These are phyloP conservation scores for Vigna trinervia DNA, from an alignment of 306 rosid species.

Conservation along the genomic window DNA sequence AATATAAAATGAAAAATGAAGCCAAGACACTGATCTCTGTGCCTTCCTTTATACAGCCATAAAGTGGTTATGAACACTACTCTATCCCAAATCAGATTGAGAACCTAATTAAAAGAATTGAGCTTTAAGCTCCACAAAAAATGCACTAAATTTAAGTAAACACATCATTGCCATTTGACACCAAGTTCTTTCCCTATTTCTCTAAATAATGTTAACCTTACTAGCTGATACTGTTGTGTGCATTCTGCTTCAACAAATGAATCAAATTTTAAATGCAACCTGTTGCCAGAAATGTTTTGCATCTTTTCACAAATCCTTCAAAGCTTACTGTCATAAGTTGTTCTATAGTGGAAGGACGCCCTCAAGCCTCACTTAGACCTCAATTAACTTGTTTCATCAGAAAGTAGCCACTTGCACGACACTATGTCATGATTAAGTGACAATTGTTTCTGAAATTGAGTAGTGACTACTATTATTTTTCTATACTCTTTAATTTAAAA, in stretches of 20 bases:
- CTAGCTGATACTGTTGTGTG: neutral
- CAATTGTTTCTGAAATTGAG: slow-evolving; percentile 13
- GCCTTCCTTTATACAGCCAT: neutral
- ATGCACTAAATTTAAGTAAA: neutral
- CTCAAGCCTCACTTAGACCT: neutral
- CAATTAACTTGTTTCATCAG: neutral
- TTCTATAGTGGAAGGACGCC: neutral
- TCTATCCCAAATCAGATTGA: neutral
- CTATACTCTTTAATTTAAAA: slow-evolving; percentile 5
- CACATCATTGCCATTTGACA: neutral
- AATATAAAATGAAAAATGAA: neutral
- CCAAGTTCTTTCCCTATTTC: neutral
- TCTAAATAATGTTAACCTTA: neutral
- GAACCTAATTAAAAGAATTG: neutral
- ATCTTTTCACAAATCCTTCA: neutral
- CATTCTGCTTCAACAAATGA: neutral
- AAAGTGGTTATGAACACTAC: neutral
- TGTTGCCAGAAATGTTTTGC: too few species aligned
- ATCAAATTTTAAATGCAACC: neutral
- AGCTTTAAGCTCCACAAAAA: neutral
- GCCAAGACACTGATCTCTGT: neutral
- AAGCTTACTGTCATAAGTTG: neutral
- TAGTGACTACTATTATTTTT: slow-evolving; percentile 2
- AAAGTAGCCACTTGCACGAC: neutral
- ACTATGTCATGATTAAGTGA: neutral